Evolutionary conservation across 208 protist species (phyloP).

Genomic region (Trypanosoma congolense): DNA sequence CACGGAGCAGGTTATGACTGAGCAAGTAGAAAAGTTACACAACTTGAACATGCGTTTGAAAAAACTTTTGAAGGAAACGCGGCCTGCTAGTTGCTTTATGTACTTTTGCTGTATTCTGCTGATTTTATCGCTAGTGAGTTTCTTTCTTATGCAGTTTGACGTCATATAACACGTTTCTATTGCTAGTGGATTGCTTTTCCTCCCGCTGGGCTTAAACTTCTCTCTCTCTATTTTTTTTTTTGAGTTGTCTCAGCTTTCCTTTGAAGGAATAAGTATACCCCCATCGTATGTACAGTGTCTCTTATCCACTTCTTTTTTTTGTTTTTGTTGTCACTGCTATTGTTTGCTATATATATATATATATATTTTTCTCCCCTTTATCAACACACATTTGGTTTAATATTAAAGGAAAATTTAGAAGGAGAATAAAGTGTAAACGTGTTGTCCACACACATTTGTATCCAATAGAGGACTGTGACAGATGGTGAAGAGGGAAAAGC

Average conservation of each 20-base stretch:
- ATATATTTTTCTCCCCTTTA: too few species aligned
- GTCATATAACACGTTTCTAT: constrained; percentile 28
- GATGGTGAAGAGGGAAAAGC: constrained; percentile 17
- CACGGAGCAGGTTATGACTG: constrained; percentile 54
- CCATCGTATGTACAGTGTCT: too few species aligned
- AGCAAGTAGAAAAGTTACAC: constrained; percentile 40
- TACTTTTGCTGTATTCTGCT: constrained; percentile 57
- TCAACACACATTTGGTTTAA: too few species aligned
- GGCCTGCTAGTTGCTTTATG: constrained; percentile 60
- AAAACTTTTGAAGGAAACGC: constrained; percentile 52
- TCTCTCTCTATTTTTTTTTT: constrained; percentile 21
- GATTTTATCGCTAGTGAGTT: constrained; percentile 53
- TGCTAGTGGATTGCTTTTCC: too few species aligned
- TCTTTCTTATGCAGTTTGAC: constrained; percentile 67
- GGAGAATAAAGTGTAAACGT: background rate
- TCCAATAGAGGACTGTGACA: background rate
- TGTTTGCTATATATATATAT: too few species aligned
- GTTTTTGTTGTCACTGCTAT: too few species aligned
- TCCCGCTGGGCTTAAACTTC: background rate
- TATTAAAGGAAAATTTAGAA: too few species aligned
- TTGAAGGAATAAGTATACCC: too few species aligned
- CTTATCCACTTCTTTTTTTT: too few species aligned
- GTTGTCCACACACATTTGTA: background rate
- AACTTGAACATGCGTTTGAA: constrained; percentile 47
- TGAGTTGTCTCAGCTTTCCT: too few species aligned